Conservation (phyloP, 345 rosid species). For the Orychophragmus violaceus region DNA sequence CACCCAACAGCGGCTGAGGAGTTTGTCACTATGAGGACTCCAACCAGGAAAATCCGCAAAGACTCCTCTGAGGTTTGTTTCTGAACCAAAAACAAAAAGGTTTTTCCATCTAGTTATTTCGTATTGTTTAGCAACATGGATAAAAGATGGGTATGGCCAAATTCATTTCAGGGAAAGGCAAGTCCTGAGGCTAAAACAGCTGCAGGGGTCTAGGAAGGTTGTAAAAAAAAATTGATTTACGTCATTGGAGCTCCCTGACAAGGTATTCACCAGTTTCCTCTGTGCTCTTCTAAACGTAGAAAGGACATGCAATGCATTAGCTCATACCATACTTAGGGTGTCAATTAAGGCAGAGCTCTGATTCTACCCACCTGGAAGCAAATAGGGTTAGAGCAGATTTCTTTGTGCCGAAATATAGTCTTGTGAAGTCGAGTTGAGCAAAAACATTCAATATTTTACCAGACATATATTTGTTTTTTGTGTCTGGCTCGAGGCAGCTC, state of each 20-base stretch:
- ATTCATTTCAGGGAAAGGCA: constrained; percentile 42
- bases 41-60: constrained; percentile 63
- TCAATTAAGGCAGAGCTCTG: not conserved
- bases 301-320: not conserved
- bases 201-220: constrained; percentile 29
- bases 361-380: not conserved
- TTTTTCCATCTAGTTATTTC: not conserved
- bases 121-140: not conserved
- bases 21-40: constrained; percentile 84
- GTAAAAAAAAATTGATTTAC: constrained; percentile 1
- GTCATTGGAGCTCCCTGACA: constrained; percentile 9
- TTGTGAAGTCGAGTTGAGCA: not conserved
- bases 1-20: constrained; percentile 96
- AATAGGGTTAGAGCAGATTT: not conserved
- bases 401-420: not conserved
- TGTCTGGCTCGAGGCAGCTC: not conserved
- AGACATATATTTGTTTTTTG: not conserved
- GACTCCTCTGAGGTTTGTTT: constrained; percentile 61
- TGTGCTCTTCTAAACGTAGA: not conserved
- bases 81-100: not conserved
- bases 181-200: constrained; percentile 53
- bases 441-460: not conserved
- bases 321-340: constrained; percentile 2
- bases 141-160: not conserved
- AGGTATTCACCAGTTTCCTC: constrained; percentile 26